Base-by-base conservation (phyloP, 768 basidiomycete species). In the Podaxis rugospora region DNA sequence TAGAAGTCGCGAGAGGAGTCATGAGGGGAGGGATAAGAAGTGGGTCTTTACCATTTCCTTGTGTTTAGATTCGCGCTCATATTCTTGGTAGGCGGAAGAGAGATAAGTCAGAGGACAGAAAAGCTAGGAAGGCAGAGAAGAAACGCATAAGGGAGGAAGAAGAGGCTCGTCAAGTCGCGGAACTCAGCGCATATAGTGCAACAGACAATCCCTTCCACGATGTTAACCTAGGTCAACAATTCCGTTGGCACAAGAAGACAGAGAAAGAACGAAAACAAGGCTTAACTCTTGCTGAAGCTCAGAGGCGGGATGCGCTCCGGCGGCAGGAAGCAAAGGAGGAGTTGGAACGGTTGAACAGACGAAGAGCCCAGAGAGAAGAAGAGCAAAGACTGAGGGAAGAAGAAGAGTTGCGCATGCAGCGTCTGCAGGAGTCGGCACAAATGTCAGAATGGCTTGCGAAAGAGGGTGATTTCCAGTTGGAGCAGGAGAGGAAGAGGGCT, bases 181-280 rank as follows among this genome's bases (percentile, higher is more conserved):
- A 98, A 74, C 83, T 98, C 46, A 95, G 94, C 65, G 90, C 97
- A 65, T 98, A 98, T 78, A 95, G 93, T 66, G 92, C 95, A 51
- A 87, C 88, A 11, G 95, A 98, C 80, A 99, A 98, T 69, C 97
- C 97, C 0, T 99, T 98, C 79, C 93, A 97, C 75, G 97, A 98
- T 67, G 88, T 93, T 63, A 98, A 98, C 72, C 88, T 98, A 35
- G 90, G 88, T 21, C 93, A 98, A 70, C 93, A 95, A 71, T 99
- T 99, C 74, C 87, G 91, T 61, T 99, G 97, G 97, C 92, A 95
- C 76, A 99, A 99, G 81, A 99, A 99, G 78, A 84, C 87, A 27
- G 97, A 99, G 72, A 93, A 94, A 78, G 97, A 99, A 72, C 83
- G 86, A 68, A 98, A 96, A 75, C 76, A 85, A 62, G 97, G 97